Evolutionary conservation across 2,329 filamentous ascomycete species (phyloP).

Genomic region (Fusarium azukiicola): DNA sequence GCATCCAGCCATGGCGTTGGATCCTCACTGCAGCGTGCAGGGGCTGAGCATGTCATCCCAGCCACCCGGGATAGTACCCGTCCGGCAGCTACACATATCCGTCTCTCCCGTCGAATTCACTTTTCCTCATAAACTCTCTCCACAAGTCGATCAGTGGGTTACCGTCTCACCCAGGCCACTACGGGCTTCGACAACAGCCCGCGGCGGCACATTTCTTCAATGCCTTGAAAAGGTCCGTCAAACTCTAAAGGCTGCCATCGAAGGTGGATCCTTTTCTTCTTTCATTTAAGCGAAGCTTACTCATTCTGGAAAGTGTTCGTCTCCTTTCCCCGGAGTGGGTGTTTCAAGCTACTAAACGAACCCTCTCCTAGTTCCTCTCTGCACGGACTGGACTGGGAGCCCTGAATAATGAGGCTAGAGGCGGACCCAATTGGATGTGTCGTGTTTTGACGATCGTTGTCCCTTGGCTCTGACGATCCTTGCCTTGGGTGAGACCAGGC

Average conservation of each 20-base stretch:
- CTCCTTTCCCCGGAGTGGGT: conserved; percentile 10
- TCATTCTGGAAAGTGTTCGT: conserved; percentile 6
- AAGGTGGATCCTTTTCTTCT: not conserved
- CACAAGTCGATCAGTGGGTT: conserved; percentile 6
- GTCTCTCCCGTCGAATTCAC: conserved; percentile 6
- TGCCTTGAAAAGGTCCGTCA: not conserved
- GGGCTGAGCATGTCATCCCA: conserved; percentile 1
- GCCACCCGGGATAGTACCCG: conserved; percentile 5
- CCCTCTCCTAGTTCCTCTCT: not conserved
- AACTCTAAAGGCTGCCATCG: conserved; percentile 1
- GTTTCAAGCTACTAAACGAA: conserved; percentile 25
- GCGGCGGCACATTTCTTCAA: not conserved
- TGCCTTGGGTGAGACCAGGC: not conserved
- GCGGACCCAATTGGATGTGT: not conserved
- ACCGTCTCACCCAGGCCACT: not conserved
- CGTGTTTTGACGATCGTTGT: not conserved
- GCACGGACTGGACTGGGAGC: conserved; percentile 7
- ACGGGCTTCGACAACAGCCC: conserved; percentile 17
- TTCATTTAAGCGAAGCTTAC: conserved; percentile 3
- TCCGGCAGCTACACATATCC: not conserved
- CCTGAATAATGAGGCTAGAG: not conserved
- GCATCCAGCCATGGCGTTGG: conserved; percentile 10
- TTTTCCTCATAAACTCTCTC: not conserved
- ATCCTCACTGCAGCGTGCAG: conserved; percentile 8
- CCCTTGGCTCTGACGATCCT: conserved; percentile 13